These are phyloP conservation scores for Brassica balearica DNA, from an alignment of 441 rosid genomes.

Conservation along the genomic window DNA sequence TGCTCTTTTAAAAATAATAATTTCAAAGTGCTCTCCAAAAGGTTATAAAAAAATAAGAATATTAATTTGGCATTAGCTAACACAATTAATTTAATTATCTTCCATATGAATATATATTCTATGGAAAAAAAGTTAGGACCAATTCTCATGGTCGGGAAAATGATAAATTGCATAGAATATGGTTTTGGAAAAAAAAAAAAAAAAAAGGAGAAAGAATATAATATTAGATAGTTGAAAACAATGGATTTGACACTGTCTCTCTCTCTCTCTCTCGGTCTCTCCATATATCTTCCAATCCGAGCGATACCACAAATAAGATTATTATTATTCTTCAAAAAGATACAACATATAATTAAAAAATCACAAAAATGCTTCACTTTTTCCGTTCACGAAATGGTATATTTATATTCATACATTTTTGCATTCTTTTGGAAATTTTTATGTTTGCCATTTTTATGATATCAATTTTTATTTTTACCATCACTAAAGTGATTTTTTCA, in stretches of 20 bases:
- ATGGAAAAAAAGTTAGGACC: conserved; percentile 33
- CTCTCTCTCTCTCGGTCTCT: background rate
- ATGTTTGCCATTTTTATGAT: too few relatives aligned
- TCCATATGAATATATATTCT: conserved; percentile 15
- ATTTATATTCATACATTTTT: too few relatives aligned
- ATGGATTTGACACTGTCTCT: conserved; percentile 7
- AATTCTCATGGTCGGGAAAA: conserved; percentile 35
- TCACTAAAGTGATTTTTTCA: too few relatives aligned
- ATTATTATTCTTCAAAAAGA: background rate
- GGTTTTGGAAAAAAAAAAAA: background rate
- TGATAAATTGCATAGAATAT: conserved; percentile 32
- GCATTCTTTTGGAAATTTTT: too few relatives aligned
- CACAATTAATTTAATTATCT: background rate
- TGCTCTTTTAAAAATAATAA: background rate
- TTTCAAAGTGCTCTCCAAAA: background rate
- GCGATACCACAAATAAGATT: conserved; percentile 12
- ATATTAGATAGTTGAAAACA: conserved; percentile 15
- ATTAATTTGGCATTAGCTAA: conserved; percentile 21
- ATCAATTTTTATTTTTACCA: too few relatives aligned
- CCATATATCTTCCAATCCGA: conserved; percentile 26
- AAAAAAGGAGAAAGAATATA: background rate
- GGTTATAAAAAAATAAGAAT: background rate
- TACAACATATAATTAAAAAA: background rate
- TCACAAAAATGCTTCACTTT: too few relatives aligned
- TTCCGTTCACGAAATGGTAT: too few relatives aligned